Base-by-base conservation (phyloP, 164 flowering plant species). In the Pachysandra terminalis region DNA sequence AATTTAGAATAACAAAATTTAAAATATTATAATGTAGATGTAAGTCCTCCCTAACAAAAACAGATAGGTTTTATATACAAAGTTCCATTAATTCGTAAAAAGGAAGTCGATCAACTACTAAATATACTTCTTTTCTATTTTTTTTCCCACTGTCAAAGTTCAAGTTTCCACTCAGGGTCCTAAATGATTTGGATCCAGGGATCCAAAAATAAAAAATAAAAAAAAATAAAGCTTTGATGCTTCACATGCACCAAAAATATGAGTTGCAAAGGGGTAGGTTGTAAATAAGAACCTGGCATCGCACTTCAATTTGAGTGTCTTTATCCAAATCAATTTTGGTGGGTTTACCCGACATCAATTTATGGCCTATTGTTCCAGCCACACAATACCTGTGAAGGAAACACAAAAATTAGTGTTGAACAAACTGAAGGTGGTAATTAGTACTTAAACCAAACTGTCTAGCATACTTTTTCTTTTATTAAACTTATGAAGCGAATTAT, bases 341-440 rank as follows among this genome's bases (percentile, higher is more conserved):
- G 19, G 93, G 78, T 71, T 89, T 89, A 40, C 90, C 94, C 1
- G 96, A 86, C 91, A 85, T 84, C 79, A 95, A 69, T 68, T 88
- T 88, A 69, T 85, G 91, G 40, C 97, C 99, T 68, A 95, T 61
- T 12, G 97, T 92, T 79, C 98, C 99, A 75, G 89, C 90, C 52
- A 83, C 84, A 71, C 95, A 92, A 64, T 89, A 89, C 73, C 96
- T 94, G 74, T 54, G 45, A 27, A 21, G 19, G 12, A 61, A 23
- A 45, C 15, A 58, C 24, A 49, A 26, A 21, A 5, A 53, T 59
- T 17, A n/a, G n/a, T n/a, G 71, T 14, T 16, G 55, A n/a, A 60
- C 60, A 26, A 41, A 58, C 22, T 23, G 40, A n/a, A 17, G 51
- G 14, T 17, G n/a, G 23, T 27, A 53, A 28, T 58, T 54, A 41